Evolutionary conservation across 192 early-diverging fungal species (phyloP), one percentile per base, ranked within the genome.

Genomic region (Coemansia sp.): DNA sequence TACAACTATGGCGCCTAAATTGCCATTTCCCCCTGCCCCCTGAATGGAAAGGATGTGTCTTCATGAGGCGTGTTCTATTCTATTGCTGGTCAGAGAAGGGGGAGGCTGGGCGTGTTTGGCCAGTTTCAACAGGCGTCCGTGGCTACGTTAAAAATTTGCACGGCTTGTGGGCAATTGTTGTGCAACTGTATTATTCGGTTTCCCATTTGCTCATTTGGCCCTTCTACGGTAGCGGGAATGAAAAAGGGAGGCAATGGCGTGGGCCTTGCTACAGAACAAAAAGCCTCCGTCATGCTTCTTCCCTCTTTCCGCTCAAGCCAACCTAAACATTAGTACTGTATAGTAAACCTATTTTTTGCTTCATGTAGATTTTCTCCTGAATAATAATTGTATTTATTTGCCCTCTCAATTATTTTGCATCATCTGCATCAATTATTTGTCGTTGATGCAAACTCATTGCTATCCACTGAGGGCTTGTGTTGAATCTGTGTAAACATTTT

Each of bases 1-100:
- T 57, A 57, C 55, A 34, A 57, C 55, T 57, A 54, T 31, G 52
- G 52, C n/a, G 52, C 52, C 52, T 54, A 54, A 54, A 21, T 28
- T 12, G 40, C 1, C 40, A 12, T 44, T 44, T 34, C 31, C 31
- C 40, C 40, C 15, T 44, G 11, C 40, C 40, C 40, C 40, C 40
- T 44, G 40, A 44, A 44, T 44, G 40, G 40, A 34, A 28, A 34
- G 31, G 31, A 34, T 34, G 31, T 34, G 31, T n/a, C 40, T 14
- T 44, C 15, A 15, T 44, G 40, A 44, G 40, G 40, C 40, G 40
- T 34, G 31, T 34, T 34, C 31, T 34, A n/a, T n/a, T 15, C 40
- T 44, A 15, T 44, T 44, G 40, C 14, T n/a, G 40, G 25, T 26
- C 25, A 26, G 25, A 26, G 38, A 40, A 14, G 40, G 11, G 40